Base-by-base conservation (phyloP, 2,329 filamentous ascomycete genomes). In the Fusarium torreyae region DNA sequence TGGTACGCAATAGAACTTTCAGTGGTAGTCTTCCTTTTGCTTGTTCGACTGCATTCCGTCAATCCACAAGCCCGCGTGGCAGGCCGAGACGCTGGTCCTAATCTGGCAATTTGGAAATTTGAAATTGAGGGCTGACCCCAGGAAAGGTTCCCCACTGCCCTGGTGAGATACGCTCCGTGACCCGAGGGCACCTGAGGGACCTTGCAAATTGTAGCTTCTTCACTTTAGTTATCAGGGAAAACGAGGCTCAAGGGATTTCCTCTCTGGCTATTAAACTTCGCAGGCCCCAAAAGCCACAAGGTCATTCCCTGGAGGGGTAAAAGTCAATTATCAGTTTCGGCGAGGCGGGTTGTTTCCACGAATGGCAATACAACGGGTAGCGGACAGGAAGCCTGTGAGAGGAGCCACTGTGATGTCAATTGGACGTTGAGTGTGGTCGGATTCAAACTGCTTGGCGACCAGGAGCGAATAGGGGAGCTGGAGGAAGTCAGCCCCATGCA, bases 371-470 rank as follows among this genome's bases (percentile, higher is more conserved):
- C 22, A 56, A 55, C 53, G 44, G 62, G 62, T 53, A 43, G 33
- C 43, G 42, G 50, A 34, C 36, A 59, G 34, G 44, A 49, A 28
- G 60, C 46, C 49, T 43, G 28, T 51, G 54, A 57, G 28, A 31
- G 48, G 51, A 69, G 62, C 63, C 68, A 71, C 58, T 63, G 68
- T 74, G 72, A 74, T 72, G 63, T 73, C 70, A 74, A 70, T 60
- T 57, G 58, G 63, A 62, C 48, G 63, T 63, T 46, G 63, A 66
- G 63, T 40, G 63, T 62, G 63, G 53, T 69, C 63, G 45, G 33
- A 31, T 31, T 28, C 48, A 36, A 53, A 54, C 53, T 17, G 44
- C 62, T 71, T 69, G 69, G 67, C 60, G 52, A 40, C 49, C 45
- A 31, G 28, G 55, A 56, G 24, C 68, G 69, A 74, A 66, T 70